These are phyloP conservation scores for Hevea brasiliensis DNA, from an alignment of 345 rosid species.

Conservation along the genomic window DNA sequence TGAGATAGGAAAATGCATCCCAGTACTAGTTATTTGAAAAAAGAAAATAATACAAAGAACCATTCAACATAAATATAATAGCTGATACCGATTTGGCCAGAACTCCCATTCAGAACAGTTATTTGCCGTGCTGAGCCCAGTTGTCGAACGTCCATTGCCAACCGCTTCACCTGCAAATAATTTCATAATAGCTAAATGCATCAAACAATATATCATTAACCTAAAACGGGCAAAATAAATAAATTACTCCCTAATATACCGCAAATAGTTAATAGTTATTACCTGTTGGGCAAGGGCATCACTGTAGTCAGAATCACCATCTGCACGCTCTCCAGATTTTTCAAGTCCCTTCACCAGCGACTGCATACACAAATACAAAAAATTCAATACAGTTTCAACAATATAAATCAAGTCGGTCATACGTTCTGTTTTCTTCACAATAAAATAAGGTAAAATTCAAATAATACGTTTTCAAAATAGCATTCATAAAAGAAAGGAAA, in stretches of 20 bases:
- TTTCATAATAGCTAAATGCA: not conserved
- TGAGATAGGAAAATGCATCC: not conserved
- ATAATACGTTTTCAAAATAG: not conserved
- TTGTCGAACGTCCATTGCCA: slow-evolving; percentile 69
- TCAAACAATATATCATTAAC: not conserved
- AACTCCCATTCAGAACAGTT: slow-evolving; percentile 71
- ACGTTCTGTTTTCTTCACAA: not conserved
- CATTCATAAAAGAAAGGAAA: not conserved
- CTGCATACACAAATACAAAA: slow-evolving; percentile 30
- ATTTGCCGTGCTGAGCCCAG: slow-evolving; percentile 65
- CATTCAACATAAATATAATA: not conserved
- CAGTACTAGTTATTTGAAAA: not conserved
- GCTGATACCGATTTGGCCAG: slow-evolving; percentile 42
- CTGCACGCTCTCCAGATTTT: slow-evolving; percentile 52
- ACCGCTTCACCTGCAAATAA: slow-evolving; percentile 50
- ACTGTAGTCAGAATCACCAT: slow-evolving; percentile 54
- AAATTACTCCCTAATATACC: not conserved
- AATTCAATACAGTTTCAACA: not conserved
- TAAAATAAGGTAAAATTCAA: too few relatives aligned
- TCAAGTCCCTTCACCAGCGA: slow-evolving; percentile 55
- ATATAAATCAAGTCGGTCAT: not conserved
- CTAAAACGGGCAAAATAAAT: not conserved
- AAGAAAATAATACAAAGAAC: not conserved
- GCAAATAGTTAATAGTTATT: slow-evolving; percentile 16
- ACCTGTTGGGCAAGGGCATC: slow-evolving; percentile 79